Evolutionary conservation across 352 stramenopile species (phyloP), one percentile per base, ranked within the genome.

Genomic region (Pythium grandisporangium): DNA sequence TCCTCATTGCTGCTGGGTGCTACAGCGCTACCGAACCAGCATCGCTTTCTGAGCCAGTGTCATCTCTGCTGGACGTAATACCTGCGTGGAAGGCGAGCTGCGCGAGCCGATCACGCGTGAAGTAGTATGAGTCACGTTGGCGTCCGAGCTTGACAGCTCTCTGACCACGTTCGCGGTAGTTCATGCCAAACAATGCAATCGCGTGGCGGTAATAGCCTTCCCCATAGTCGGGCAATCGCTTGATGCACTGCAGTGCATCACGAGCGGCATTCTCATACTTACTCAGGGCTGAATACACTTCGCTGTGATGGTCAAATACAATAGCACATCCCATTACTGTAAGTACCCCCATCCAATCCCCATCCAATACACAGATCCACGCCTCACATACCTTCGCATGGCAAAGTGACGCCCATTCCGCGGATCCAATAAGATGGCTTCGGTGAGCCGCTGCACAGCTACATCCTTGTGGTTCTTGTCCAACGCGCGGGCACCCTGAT

Each of bases 151-250:
- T 39, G 5, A 60, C 27, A 2, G 51, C 51, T 11, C 21, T 38
- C 14, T 54, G 35, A 30, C 34, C 51, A 12, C 48, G 51, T 14
- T 48, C 33, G 2, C 24, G 8, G 6, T 47, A 19, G 1, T 48
- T 26, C 17, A 51, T 8, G 7, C 34, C 45, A 17, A 40, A 60
- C 22, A 60, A 23, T 17, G 51, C 51, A 16, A 60, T 51, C 14
- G 51, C 51, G 25, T 60, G 51, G 17, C 51, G 45, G 34, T 51
- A 60, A 36, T 60, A 60, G 2, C 51, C 51, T 48, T 51, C 51
- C 6, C 51, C 51, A 20, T 51, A 60, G 20, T 53, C 37, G 1
- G 51, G 51, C 11, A 54, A 30, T 6, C 46, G 20, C 10, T 47
- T 48, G 17, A 60, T 60, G 8, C 51, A 60, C 45, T 54, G 51